phyloP scores from a whole-genome alignment of 2,329 filamentous ascomycete species.

The Cladophialophora chaetospira region DNA sequence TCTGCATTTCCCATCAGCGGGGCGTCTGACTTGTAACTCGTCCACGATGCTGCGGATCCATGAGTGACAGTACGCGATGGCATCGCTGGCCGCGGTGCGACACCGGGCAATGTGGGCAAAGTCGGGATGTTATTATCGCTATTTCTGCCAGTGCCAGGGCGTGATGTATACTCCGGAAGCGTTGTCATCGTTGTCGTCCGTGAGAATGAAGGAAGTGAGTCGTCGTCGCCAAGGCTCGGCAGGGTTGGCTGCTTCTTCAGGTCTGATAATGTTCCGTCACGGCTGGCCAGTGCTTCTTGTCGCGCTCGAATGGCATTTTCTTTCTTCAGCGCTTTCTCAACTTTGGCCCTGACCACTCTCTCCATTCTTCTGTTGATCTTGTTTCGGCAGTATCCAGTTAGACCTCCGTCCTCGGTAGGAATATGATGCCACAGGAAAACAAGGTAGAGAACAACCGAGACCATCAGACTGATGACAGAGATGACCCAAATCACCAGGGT shows the following conservation, averaged over 20 bases:
- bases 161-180: conserved; percentile 64
- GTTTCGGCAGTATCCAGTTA: conserved; percentile 83
- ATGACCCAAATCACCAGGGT: conserved; percentile 88
- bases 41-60: conserved; percentile 53
- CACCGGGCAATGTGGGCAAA: conserved; percentile 42
- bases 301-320: conserved; percentile 60
- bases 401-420: conserved; percentile 74
- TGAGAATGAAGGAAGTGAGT: conserved; percentile 60
- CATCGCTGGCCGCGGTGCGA: conserved; percentile 48
- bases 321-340: conserved; percentile 83
- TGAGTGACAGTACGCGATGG: conserved; percentile 52
- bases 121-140: conserved; percentile 38
- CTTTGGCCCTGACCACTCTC: conserved; percentile 80
- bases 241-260: conserved; percentile 57
- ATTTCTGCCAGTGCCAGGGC: conserved; percentile 55
- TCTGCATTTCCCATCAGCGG: conserved; percentile 63
- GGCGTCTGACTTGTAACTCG: conserved; percentile 66
- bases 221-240: conserved; percentile 61
- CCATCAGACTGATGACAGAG: conserved; percentile 70
- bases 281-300: conserved; percentile 53
- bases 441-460: conserved; percentile 76
- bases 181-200: conserved; percentile 64
- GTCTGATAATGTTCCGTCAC: conserved; percentile 28
- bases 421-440: conserved; percentile 94
- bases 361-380: conserved; percentile 87